Evolutionary conservation across 305 asterid genomes (phyloP).

Genomic region (Rubia peregrina): DNA sequence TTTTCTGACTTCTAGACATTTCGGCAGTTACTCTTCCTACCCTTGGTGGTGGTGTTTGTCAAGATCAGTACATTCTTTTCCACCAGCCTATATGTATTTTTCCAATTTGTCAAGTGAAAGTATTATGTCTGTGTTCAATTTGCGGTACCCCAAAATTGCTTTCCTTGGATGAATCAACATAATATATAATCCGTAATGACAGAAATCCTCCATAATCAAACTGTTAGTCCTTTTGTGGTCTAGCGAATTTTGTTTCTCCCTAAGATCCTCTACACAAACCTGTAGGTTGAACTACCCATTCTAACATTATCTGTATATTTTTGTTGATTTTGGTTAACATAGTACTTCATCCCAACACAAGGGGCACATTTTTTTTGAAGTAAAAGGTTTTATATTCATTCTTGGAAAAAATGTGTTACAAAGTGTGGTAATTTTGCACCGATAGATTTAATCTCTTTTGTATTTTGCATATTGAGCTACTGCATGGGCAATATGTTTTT

Average conservation of each 20-base stretch:
- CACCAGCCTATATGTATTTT: background rate
- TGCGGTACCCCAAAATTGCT: background rate
- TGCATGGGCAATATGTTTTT: no score
- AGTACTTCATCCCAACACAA: no score
- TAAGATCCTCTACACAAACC: background rate
- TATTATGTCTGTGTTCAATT: background rate
- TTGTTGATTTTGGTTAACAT: background rate
- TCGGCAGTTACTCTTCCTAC: background rate
- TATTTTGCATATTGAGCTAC: no score
- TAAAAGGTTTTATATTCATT: no score
- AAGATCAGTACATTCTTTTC: background rate
- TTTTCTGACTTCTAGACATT: background rate
- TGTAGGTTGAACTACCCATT: background rate
- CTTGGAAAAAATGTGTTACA: no score
- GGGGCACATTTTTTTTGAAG: no score
- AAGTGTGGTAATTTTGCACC: no score
- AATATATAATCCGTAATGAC: background rate
- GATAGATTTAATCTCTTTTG: no score
- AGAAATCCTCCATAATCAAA: background rate
- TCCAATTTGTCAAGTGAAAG: background rate
- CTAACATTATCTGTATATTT: background rate
- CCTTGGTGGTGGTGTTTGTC: background rate
- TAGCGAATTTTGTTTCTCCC: background rate
- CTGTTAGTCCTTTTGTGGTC: background rate
- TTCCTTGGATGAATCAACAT: background rate